Evolutionary conservation across 73 alveolate genomes (phyloP).

Genomic region (Paramecium primaurelia): DNA sequence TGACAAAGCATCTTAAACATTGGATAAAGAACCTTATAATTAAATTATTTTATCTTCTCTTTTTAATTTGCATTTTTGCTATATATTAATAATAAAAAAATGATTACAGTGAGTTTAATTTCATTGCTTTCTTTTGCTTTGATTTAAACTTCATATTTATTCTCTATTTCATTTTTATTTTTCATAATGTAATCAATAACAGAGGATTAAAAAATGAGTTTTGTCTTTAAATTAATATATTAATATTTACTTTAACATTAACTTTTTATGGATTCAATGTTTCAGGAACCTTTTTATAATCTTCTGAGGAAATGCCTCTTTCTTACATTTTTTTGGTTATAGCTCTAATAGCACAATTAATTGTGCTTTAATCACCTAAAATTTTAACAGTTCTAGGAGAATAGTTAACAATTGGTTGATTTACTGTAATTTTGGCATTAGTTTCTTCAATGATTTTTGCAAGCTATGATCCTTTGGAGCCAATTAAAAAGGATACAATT

Average conservation of each 20-base stretch:
- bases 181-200: background rate
- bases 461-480: slow-evolving; percentile 19
- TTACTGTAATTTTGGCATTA: background rate
- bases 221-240: background rate
- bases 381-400: slow-evolving; percentile 44
- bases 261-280: slow-evolving; percentile 23
- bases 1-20: background rate
- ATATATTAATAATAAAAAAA: background rate
- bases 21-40: background rate
- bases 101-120: background rate
- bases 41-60: slow-evolving; percentile 21
- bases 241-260: background rate
- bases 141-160: background rate
- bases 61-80: background rate
- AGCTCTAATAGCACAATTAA: background rate
- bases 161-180: background rate
- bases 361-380: background rate
- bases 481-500: slow-evolving; percentile 36
- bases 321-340: slow-evolving; percentile 34
- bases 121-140: background rate
- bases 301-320: slow-evolving; percentile 1
- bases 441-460: background rate
- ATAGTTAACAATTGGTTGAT: slow-evolving; percentile 4
- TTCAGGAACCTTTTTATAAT: background rate
- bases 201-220: background rate